phyloP scores from a whole-genome alignment of 768 basidiomycete genomes.

The Tylopilus felleus region DNA sequence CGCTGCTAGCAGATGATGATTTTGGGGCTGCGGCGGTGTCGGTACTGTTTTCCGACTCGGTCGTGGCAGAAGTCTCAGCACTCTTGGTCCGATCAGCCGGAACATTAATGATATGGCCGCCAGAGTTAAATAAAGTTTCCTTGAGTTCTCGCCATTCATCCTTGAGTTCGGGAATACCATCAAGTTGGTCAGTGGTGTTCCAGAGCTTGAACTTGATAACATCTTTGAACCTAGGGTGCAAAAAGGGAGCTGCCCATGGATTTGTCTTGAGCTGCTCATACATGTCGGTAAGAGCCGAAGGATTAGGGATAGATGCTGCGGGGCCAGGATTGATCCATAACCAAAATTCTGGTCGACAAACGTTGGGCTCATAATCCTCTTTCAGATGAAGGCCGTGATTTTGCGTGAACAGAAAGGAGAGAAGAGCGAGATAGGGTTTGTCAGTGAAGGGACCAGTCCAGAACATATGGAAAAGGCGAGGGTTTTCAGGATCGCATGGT shows the following conservation, averaged over 20 bases:
- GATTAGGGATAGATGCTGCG: slow-evolving; percentile 85
- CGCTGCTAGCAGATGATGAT: slow-evolving; percentile 20
- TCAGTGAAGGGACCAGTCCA: slow-evolving; percentile 99
- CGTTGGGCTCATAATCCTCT: slow-evolving; percentile 35
- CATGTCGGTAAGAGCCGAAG: slow-evolving; percentile 79
- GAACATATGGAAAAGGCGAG: slow-evolving; percentile 96
- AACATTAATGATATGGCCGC: slow-evolving; percentile 70
- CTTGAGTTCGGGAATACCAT: slow-evolving; percentile 84
- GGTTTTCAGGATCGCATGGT: slow-evolving; percentile 81
- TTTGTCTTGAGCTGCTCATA: slow-evolving; percentile 74
- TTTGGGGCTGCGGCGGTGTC: slow-evolving; percentile 15
- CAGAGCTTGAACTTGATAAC: slow-evolving; percentile 94
- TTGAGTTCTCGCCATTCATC: slow-evolving; percentile 82
- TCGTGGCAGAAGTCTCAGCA: slow-evolving; percentile 17
- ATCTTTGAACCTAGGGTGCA: slow-evolving; percentile 89
- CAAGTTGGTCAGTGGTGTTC: slow-evolving; percentile 98
- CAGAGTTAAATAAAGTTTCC: slow-evolving; percentile 83
- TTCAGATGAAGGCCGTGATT: slow-evolving; percentile 80
- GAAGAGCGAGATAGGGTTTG: slow-evolving; percentile 92
- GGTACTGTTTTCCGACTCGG: slow-evolving; percentile 24
- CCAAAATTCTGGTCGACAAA: slow-evolving; percentile 93
- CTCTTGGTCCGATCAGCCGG: slow-evolving; percentile 42
- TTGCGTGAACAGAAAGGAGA: slow-evolving; percentile 96
- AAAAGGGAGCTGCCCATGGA: slow-evolving; percentile 94
- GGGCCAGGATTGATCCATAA: slow-evolving; percentile 99